Percentiles rank a stretch among this genome's conserved stretches.
Conservation (phyloP, 2,329 filamentous ascomycete genomes). For the Sclerotiophoma versabilis region DNA sequence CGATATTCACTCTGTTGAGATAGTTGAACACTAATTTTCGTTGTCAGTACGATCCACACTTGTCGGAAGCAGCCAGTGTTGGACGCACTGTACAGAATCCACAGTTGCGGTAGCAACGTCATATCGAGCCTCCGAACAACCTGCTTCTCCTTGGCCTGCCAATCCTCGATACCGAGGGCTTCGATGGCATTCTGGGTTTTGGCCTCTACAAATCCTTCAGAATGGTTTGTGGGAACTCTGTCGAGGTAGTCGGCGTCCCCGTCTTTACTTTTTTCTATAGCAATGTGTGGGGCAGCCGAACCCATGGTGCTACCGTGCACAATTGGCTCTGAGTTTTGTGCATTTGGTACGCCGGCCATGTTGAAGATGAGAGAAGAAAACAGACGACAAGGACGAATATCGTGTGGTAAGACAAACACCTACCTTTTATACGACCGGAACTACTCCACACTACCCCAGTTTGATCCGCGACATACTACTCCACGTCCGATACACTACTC, state of each 20-base stretch:
- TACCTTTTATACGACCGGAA: neutral
- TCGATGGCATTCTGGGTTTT: conserved; percentile 2
- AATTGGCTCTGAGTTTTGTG: neutral
- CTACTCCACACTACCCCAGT: conserved; percentile 5
- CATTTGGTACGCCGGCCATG: neutral
- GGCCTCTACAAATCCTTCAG: neutral
- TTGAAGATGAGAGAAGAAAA: neutral
- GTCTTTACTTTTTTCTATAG: neutral
- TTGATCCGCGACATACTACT: conserved; percentile 3
- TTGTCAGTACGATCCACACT: neutral
- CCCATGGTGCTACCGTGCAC: conserved; percentile 1
- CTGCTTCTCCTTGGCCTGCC: conserved; percentile 16
- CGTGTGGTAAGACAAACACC: neutral
- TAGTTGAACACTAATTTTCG: neutral
- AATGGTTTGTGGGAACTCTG: neutral
- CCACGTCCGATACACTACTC: conserved; percentile 2
- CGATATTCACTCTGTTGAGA: conserved; percentile 1
- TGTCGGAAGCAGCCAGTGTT: neutral
- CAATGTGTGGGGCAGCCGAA: neutral
- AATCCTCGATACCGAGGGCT: conserved; percentile 21
- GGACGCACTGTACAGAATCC: conserved; percentile 18
- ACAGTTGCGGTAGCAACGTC: conserved; percentile 19
- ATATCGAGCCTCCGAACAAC: conserved; percentile 16
- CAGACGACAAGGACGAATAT: neutral
- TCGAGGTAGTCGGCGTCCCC: neutral